phyloP scores from a whole-genome alignment of 495 filamentous ascomycete species.

The Neurospora sp. region DNA sequence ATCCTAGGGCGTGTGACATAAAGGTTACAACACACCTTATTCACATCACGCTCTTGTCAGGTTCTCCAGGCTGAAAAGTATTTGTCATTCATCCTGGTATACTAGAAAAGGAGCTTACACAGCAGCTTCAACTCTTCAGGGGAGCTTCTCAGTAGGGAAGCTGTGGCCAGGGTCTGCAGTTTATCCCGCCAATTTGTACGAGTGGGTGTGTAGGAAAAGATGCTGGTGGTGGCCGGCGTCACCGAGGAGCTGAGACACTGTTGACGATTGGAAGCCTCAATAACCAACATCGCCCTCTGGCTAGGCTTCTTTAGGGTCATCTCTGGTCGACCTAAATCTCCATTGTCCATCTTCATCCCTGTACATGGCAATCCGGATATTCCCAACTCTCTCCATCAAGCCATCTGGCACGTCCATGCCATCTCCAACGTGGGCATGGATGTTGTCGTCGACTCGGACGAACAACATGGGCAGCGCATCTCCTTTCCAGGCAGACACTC shows the following conservation, averaged over 20 bases:
- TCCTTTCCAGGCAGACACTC: conserved; percentile 28
- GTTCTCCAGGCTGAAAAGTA: background rate
- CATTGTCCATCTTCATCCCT: conserved; percentile 21
- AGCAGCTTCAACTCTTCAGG: background rate
- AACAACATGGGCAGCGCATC: conserved; percentile 29
- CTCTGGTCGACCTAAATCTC: conserved; percentile 16
- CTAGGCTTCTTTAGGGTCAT: background rate
- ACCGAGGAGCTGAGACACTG: background rate
- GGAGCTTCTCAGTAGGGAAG: background rate
- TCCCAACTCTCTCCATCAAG: conserved; percentile 19
- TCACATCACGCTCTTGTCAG: background rate
- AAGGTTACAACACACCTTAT: background rate
- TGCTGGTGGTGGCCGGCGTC: background rate
- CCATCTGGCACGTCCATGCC: conserved; percentile 29
- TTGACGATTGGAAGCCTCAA: background rate
- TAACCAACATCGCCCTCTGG: background rate
- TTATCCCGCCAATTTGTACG: background rate
- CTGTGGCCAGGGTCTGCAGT: background rate
- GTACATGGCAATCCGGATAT: conserved; percentile 22
- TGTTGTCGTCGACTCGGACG: conserved; percentile 23
- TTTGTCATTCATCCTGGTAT: background rate
- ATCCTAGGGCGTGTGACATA: background rate
- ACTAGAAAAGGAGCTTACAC: background rate
- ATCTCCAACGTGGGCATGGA: conserved; percentile 19
- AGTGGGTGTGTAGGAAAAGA: background rate